These are phyloP conservation scores for Ceratocystis ficicola DNA, from an alignment of 2,329 filamentous ascomycete species.

Conservation along the genomic window DNA sequence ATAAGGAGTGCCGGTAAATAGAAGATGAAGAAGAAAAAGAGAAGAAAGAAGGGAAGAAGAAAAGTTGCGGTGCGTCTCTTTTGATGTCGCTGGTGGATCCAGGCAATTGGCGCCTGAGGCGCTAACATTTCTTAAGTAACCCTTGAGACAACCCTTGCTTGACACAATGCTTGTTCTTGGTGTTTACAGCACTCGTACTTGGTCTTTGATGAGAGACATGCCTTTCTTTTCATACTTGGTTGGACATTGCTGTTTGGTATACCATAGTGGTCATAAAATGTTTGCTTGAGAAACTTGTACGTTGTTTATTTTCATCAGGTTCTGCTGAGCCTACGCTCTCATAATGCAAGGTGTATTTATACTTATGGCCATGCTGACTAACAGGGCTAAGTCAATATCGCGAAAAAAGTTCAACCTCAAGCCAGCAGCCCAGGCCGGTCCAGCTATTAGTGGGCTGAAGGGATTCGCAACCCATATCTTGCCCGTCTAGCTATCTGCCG, in stretches of 20 bases:
- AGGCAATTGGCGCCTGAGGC: neutral
- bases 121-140: neutral
- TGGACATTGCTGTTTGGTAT: too few species aligned
- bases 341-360: neutral
- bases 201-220: neutral
- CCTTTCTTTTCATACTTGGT: too few species aligned
- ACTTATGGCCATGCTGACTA: slow-evolving; percentile 21
- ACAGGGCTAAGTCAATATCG: slow-evolving; percentile 14
- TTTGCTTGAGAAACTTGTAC: too few species aligned
- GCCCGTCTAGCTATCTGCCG: neutral
- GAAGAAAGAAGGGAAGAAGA: slow-evolving; percentile 26
- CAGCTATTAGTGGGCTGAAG: slow-evolving; percentile 13
- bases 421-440: neutral
- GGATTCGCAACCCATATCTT: slow-evolving; percentile 9
- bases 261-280: too few species aligned
- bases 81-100: slow-evolving; percentile 16
- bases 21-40: slow-evolving; percentile 31
- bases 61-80: slow-evolving; percentile 7
- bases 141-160: neutral
- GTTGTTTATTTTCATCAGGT: too few species aligned
- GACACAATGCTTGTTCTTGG: too few species aligned
- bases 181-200: too few species aligned
- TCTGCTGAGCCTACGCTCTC: too few species aligned
- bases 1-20: slow-evolving; percentile 85
- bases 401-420: slow-evolving; percentile 22